Base-by-base conservation (phyloP, 495 filamentous ascomycete genomes). In the Hyphodiscus hymeniophilus region DNA sequence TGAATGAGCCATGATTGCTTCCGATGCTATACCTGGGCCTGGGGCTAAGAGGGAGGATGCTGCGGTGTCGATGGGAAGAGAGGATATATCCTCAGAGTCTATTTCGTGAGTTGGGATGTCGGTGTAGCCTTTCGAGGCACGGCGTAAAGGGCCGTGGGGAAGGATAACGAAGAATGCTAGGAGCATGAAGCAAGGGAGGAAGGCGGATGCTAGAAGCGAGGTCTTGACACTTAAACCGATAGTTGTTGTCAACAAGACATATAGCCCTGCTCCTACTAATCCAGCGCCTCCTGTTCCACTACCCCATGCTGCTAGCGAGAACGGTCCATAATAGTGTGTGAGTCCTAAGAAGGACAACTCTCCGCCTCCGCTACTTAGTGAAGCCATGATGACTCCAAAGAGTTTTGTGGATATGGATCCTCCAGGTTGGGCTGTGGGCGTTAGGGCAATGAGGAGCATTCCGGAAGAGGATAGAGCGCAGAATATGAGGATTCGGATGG, bases 241-340 rank as follows among this genome's bases (percentile, higher is more conserved):
- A 49, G 79, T 80, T n/a, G 81, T 87, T 0, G 89, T 96, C 22
- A 88, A 75, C 18, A 94, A 48, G 23, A 89, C 85, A 63, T 98
- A 98, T 28, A 88, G 67, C 1, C 88, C 90, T 7, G 90, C 86
- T 1, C 92, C 92, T 5, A 90, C 66, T 53, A 98, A 59, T 1
- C 92, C 92, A 1, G 92, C 92, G 0, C 81, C 92, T 3, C 92
- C 92, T 0, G 92, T 97, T 0, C 92, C 92, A 57, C 83, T 90
- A 0, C 89, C 83, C 92, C 92, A 98, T 11, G 87, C 81, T 3
- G 91, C 92, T 35, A 97, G 68, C 54, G 87, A 90, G 62, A 87
- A 86, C n/a, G 74, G 79, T 0, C 92, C 92, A 54, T 96, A 96
- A 63, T 81, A 95, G 61, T 98, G 92, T 21, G 92, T 95, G 56